These are phyloP conservation scores for Rhamnella rubrinervis DNA, from an alignment of 331 rosid species.

Conservation along the genomic window DNA sequence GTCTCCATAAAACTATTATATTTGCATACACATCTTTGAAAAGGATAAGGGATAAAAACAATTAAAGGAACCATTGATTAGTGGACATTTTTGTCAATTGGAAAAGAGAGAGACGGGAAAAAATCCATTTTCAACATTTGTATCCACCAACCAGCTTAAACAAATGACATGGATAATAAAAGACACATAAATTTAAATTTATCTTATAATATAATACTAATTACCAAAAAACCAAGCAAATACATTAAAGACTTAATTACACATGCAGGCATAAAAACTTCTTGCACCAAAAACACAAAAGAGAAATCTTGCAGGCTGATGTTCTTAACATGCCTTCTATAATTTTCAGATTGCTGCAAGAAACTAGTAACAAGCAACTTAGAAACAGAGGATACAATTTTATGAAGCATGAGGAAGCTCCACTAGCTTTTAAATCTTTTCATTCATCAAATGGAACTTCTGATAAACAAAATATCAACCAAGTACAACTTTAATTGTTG, in stretches of 20 bases:
- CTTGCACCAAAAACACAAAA: neutral
- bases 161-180: neutral
- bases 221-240: neutral
- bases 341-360: neutral
- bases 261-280: neutral
- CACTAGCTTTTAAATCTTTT: neutral
- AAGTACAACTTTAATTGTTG: conserved; percentile 11
- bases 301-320: neutral
- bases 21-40: too few relatives aligned
- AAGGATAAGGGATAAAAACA: too few relatives aligned
- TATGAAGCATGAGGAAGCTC: too few relatives aligned
- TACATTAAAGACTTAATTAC: neutral
- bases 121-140: too few relatives aligned
- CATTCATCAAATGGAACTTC: neutral
- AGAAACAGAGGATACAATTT: too few relatives aligned
- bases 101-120: neutral
- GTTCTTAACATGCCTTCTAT: neutral
- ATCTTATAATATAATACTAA: too few relatives aligned
- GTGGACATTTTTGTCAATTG: too few relatives aligned
- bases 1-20: too few relatives aligned
- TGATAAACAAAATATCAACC: neutral
- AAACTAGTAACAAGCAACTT: neutral
- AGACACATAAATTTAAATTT: neutral
- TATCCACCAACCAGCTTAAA: neutral
- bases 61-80: too few relatives aligned